A percentile compares a stretch with the other conserved stretches of the same genome.
Conservation (phyloP, 2,329 filamentous ascomycete species). For the Ceratocystis alfenasii region DNA sequence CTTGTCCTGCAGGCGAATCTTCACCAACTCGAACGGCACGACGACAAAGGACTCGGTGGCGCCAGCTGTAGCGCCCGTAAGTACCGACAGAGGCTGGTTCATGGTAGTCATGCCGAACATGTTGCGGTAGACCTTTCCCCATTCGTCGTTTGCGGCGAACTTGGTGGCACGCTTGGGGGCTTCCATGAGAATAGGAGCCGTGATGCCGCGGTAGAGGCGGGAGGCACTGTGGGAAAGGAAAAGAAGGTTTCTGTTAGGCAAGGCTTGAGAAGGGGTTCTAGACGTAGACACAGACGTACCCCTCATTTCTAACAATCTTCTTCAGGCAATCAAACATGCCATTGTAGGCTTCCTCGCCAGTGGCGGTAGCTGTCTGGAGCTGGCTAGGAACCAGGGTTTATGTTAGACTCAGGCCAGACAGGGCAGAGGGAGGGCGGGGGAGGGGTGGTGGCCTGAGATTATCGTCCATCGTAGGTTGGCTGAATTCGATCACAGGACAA, state of each 20-base stretch:
- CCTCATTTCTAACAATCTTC: slow-evolving; percentile 94
- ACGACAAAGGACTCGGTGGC: slow-evolving; percentile 95
- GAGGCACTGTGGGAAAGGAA: slow-evolving; percentile 48
- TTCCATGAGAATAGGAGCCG: slow-evolving; percentile 94
- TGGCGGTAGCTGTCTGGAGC: slow-evolving; percentile 63
- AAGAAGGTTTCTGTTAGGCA: slow-evolving; percentile 1
- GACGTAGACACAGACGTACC: slow-evolving; percentile 43
- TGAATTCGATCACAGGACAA: background rate
- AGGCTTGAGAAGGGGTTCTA: background rate
- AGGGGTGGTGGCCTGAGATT: background rate
- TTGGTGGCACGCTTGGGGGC: slow-evolving; percentile 89
- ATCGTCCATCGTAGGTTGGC: background rate
- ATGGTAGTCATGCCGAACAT: slow-evolving; percentile 75
- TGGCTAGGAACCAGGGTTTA: slow-evolving; percentile 45
- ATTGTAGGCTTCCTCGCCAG: slow-evolving; percentile 76
- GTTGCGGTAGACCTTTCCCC: slow-evolving; percentile 88
- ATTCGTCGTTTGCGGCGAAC: slow-evolving; percentile 97
- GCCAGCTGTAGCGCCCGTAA: slow-evolving; percentile 88
- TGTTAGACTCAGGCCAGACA: slow-evolving; percentile 21
- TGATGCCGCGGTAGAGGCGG: slow-evolving; percentile 89
- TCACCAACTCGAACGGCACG: slow-evolving; percentile 95
- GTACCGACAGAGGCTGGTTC: slow-evolving; percentile 80
- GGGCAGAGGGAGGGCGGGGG: background rate
- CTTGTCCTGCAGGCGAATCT: slow-evolving; percentile 94
- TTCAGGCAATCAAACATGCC: slow-evolving; percentile 97